These are phyloP conservation scores for Fraxinus quadrangulata DNA, from an alignment of 257 asterid genomes.

Conservation along the genomic window DNA sequence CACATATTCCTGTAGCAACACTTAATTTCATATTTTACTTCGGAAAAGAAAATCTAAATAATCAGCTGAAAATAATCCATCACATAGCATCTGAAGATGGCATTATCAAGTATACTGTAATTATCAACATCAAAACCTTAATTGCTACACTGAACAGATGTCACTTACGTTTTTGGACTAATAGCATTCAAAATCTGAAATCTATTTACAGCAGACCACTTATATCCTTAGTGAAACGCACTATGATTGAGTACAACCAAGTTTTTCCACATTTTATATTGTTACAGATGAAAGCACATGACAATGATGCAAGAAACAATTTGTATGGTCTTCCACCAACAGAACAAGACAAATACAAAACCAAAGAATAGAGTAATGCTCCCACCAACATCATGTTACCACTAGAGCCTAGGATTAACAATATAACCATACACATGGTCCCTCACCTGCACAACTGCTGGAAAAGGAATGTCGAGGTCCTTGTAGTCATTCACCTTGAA, in stretches of 20 bases:
- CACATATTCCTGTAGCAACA: slow-evolving; percentile 80
- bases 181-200: slow-evolving; percentile 11
- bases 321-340: slow-evolving; percentile 8
- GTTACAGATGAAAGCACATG: slow-evolving; percentile 10
- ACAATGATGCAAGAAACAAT: slow-evolving; percentile 2
- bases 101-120: neutral
- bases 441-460: slow-evolving; percentile 85
- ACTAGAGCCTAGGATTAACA: slow-evolving; percentile 17
- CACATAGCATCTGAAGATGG: slow-evolving; percentile 15
- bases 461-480: slow-evolving; percentile 85
- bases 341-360: slow-evolving; percentile 12
- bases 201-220: slow-evolving; percentile 4
- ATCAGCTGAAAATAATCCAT: slow-evolving; percentile 27
- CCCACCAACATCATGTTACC: slow-evolving; percentile 20
- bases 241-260: slow-evolving; percentile 11
- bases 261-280: neutral
- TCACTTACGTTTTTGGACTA: slow-evolving; percentile 13
- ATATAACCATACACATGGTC: slow-evolving; percentile 23
- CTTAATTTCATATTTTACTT: slow-evolving; percentile 17
- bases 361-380: neutral
- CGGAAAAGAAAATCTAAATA: slow-evolving; percentile 22
- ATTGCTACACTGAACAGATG: neutral
- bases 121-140: slow-evolving; percentile 13
- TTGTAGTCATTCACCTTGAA: slow-evolving; percentile 70
- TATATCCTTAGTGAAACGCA: slow-evolving; percentile 13